Evolutionary conservation across 2,329 filamentous ascomycete species (phyloP).

Genomic region (Cladobotryum mycophilum): DNA sequence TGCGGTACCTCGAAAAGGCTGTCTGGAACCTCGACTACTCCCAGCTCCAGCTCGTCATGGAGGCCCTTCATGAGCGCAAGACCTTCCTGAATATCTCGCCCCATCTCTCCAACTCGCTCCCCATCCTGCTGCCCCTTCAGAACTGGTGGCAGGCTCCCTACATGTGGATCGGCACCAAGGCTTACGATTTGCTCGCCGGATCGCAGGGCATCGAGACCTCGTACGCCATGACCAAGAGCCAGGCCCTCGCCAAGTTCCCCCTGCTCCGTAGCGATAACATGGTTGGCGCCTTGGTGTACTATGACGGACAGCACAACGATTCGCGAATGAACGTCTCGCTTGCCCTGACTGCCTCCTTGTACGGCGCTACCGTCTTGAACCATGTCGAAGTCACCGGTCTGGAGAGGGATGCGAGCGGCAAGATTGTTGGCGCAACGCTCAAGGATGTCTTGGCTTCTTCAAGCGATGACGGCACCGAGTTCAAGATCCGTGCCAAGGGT

Average conservation of each 20-base stretch:
- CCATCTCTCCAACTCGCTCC: conserved; percentile 73
- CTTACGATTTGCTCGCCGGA: conserved; percentile 75
- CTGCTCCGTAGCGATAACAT: conserved; percentile 69
- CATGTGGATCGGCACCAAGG: conserved; percentile 65
- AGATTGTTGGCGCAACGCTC: conserved; percentile 58
- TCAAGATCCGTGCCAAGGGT: conserved; percentile 70
- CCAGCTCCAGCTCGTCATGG: conserved; percentile 74
- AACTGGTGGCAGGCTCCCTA: conserved; percentile 80
- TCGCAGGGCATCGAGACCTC: conserved; percentile 78
- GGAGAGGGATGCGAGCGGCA: conserved; percentile 63
- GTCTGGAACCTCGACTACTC: conserved; percentile 80
- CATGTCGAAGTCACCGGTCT: conserved; percentile 72
- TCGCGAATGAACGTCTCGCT: conserved; percentile 83
- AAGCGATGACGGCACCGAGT: conserved; percentile 48
- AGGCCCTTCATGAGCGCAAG: conserved; percentile 74
- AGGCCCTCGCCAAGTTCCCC: conserved; percentile 71
- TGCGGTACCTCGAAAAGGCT: conserved; percentile 80
- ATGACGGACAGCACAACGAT: conserved; percentile 82
- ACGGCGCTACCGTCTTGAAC: conserved; percentile 74
- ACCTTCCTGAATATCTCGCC: conserved; percentile 80
- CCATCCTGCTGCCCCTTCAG: conserved; percentile 76
- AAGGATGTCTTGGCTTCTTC: conserved; percentile 55
- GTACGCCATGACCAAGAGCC: conserved; percentile 72
- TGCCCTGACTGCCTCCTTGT: conserved; percentile 72
- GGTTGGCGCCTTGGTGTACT: conserved; percentile 76